These are phyloP conservation scores for Hypoxylon fragiforme DNA, from an alignment of 495 filamentous ascomycete species.

Conservation along the genomic window DNA sequence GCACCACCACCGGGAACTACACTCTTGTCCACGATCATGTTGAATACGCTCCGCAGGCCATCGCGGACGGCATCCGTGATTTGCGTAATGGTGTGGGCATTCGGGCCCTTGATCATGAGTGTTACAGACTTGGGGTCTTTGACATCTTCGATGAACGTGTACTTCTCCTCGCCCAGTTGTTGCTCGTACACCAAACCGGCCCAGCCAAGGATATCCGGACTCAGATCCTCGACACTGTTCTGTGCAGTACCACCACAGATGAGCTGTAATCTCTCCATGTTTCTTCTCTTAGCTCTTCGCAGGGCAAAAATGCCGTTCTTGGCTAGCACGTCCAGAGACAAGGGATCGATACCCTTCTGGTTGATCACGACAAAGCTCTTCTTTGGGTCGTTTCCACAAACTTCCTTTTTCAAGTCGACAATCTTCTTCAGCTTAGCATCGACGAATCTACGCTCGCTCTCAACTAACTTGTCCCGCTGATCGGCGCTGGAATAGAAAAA, in stretches of 20 bases:
- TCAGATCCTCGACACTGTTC: conserved; percentile 94
- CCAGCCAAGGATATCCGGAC: conserved; percentile 90
- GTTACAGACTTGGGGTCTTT: conserved; percentile 99
- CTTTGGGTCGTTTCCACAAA: conserved; percentile 91
- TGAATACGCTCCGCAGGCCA: conserved; percentile 92
- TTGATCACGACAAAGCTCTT: conserved; percentile 98
- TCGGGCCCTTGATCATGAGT: conserved; percentile 95
- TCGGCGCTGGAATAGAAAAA: conserved; percentile 99
- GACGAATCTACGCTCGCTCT: conserved; percentile 93
- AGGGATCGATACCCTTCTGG: conserved; percentile 98
- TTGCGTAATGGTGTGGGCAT: conserved; percentile 92
- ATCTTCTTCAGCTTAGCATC: conserved; percentile 98
- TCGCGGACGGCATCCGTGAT: conserved; percentile 97
- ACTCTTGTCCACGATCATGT: conserved; percentile 95
- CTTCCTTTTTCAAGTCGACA: conserved; percentile 96
- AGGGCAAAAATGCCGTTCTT: conserved; percentile 98
- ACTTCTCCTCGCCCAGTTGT: conserved; percentile 97
- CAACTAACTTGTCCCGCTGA: conserved; percentile 95
- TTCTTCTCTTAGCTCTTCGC: conserved; percentile 90
- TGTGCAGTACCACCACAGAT: conserved; percentile 88
- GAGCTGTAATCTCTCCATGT: conserved; percentile 97
- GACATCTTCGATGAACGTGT: conserved; percentile 97
- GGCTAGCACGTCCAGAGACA: conserved; percentile 90
- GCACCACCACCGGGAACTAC: conserved; percentile 95
- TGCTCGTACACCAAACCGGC: conserved; percentile 96